Percentiles rank a stretch among this genome's conserved stretches.
phyloP scores from a whole-genome alignment of 2,329 filamentous ascomycete genomes.

The Albophoma yamanashiensis region DNA sequence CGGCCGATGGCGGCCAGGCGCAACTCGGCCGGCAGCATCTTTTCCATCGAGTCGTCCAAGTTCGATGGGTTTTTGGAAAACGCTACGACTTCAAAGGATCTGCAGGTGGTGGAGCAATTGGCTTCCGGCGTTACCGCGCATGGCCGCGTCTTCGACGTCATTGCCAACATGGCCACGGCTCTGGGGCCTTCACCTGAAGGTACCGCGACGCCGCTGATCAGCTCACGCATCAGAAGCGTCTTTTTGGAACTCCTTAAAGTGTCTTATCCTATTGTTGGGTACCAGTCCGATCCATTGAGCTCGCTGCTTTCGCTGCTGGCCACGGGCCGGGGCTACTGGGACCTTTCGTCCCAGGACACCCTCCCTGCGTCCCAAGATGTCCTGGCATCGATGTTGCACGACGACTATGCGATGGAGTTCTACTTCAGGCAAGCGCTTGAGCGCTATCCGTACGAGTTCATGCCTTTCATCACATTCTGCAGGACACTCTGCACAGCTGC shows the following conservation, averaged over 20 bases:
- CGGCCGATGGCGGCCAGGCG: conserved; percentile 32
- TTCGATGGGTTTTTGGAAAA: conserved; percentile 48
- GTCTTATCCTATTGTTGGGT: conserved; percentile 56
- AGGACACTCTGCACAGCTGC: conserved; percentile 43
- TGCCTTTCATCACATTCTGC: conserved; percentile 66
- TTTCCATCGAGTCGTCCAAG: conserved; percentile 48
- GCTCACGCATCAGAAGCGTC: conserved; percentile 50
- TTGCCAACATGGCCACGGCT: conserved; percentile 37
- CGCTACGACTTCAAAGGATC: conserved; percentile 37
- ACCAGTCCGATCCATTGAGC: conserved; percentile 59
- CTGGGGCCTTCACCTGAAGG: conserved; percentile 34
- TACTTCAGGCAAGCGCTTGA: conserved; percentile 59
- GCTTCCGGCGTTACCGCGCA: conserved; percentile 37
- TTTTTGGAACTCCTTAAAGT: conserved; percentile 63
- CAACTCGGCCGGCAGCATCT: conserved; percentile 51
- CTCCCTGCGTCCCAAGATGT: conserved; percentile 22
- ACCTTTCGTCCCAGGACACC: conserved; percentile 27
- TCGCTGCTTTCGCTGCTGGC: conserved; percentile 55
- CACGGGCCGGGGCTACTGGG: conserved; percentile 43
- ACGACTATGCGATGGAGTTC: conserved; percentile 38
- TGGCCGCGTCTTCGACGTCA: conserved; percentile 42
- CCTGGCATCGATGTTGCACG: conserved; percentile 21
- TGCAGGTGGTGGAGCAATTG: conserved; percentile 39
- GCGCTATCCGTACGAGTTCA: conserved; percentile 77
- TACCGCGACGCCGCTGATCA: conserved; percentile 43